phyloP scores from a whole-genome alignment of 768 basidiomycete species.

The Podaxis sp. region DNA sequence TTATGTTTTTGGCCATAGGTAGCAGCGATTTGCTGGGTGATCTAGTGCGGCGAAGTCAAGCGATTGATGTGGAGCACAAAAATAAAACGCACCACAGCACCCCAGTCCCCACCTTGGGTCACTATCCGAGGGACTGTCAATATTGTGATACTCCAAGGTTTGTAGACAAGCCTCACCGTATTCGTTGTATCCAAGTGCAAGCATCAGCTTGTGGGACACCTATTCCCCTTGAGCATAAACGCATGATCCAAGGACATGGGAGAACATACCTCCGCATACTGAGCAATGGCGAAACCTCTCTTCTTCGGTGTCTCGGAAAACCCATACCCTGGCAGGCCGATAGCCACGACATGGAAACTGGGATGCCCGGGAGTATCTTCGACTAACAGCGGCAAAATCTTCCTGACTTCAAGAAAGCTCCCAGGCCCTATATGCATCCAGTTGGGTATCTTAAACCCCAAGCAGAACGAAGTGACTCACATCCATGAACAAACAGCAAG shows the following conservation, averaged over 20 bases:
- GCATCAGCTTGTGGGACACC: constrained; percentile 50
- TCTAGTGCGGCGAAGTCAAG: constrained; percentile 16
- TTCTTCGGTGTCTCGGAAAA: constrained; percentile 57
- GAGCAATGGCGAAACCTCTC: constrained; percentile 43
- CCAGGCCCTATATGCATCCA: constrained; percentile 54
- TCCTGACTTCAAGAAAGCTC: constrained; percentile 54
- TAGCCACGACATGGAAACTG: constrained; percentile 61
- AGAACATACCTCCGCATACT: constrained; percentile 52
- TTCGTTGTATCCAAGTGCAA: constrained; percentile 45
- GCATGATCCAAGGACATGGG: background rate
- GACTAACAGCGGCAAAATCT: constrained; percentile 55
- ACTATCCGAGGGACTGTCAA: constrained; percentile 23
- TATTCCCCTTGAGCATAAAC: constrained; percentile 17
- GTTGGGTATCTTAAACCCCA: background rate
- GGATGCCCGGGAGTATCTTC: constrained; percentile 42
- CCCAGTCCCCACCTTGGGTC: constrained; percentile 29
- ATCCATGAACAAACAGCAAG: constrained; percentile 48
- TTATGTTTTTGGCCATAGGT: constrained; percentile 35
- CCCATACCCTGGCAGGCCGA: constrained; percentile 61
- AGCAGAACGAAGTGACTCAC: constrained; percentile 26
- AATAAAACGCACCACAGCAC: constrained; percentile 7
- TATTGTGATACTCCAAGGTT: background rate
- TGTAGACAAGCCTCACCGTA: constrained; percentile 35
- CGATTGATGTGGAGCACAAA: background rate
- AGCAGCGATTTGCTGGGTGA: constrained; percentile 29